Evolutionary conservation across 495 filamentous ascomycete species (phyloP).

Genomic region (Coniosporium apollinis): DNA sequence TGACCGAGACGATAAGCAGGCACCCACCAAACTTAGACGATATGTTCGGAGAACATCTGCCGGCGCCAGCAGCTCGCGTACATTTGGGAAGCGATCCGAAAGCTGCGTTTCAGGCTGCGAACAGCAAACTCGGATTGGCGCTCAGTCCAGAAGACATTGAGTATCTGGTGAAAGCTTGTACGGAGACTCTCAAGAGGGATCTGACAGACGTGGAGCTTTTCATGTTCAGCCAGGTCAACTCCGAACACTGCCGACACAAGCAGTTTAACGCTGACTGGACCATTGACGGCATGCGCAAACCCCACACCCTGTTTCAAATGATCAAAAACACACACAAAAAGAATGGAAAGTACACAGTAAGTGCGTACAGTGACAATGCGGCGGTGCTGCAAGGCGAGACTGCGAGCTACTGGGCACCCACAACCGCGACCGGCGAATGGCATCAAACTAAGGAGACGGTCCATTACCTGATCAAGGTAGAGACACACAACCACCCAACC

Average conservation of each 20-base stretch:
- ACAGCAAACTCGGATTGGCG: conserved; percentile 64
- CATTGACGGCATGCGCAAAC: conserved; percentile 75
- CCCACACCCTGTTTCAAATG: conserved; percentile 75
- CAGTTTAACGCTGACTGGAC: conserved; percentile 96
- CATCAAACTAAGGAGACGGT: conserved; percentile 69
- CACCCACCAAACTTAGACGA: conserved; percentile 45
- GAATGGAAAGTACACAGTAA: conserved; percentile 64
- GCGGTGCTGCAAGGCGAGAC: conserved; percentile 69
- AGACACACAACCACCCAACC: conserved; percentile 96
- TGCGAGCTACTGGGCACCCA: conserved; percentile 70
- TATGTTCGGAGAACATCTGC: conserved; percentile 67
- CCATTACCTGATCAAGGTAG: conserved; percentile 84
- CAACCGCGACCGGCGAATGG: conserved; percentile 74
- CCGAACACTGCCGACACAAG: conserved; percentile 59
- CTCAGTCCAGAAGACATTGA: conserved; percentile 81
- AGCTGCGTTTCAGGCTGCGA: conserved; percentile 62
- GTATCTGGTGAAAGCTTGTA: conserved; percentile 78
- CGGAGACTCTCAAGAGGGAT: conserved; percentile 46
- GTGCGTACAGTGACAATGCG: conserved; percentile 94
- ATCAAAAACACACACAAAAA: conserved; percentile 81
- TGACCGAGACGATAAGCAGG: conserved; percentile 65
- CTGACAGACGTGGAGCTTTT: conserved; percentile 90
- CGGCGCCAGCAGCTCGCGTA: conserved; percentile 53
- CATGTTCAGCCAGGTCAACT: conserved; percentile 98
- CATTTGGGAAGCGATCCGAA: conserved; percentile 48